A percentile compares a stretch with the other conserved stretches of the same genome.
Evolutionary conservation across 2,329 filamentous ascomycete genomes (phyloP).

Genomic region (Neurospora sp.): DNA sequence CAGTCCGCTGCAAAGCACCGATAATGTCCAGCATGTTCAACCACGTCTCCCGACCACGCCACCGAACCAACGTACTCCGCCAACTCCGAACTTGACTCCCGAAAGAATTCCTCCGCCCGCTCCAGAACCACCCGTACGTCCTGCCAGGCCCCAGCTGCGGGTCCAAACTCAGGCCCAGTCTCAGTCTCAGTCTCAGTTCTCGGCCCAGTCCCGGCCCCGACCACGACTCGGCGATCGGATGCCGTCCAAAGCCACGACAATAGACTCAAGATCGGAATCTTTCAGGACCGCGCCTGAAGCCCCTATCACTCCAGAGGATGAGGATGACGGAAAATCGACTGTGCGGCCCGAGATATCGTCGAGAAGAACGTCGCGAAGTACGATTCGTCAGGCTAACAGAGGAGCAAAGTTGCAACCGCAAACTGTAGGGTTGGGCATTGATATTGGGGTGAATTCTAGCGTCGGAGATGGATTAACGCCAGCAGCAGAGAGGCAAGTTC

Average conservation of each 20-base stretch:
- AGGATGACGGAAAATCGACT: slow-evolving; percentile 38
- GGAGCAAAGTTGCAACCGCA: slow-evolving; percentile 23
- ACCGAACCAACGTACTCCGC: slow-evolving; percentile 55
- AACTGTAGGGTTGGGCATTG: slow-evolving; percentile 29
- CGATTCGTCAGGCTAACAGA: slow-evolving; percentile 29
- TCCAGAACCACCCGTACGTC: slow-evolving; percentile 29
- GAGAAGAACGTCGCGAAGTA: slow-evolving; percentile 33
- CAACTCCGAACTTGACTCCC: slow-evolving; percentile 64
- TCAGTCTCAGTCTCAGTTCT: neutral
- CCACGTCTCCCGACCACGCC: slow-evolving; percentile 45
- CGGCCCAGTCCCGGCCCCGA: neutral
- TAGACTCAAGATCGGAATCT: slow-evolving; percentile 56
- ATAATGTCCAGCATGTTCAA: slow-evolving; percentile 23
- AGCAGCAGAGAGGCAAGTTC: slow-evolving; percentile 36
- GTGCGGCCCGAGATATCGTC: slow-evolving; percentile 30
- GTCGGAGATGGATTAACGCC: slow-evolving; percentile 31
- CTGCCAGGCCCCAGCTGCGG: slow-evolving; percentile 36
- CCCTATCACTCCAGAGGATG: slow-evolving; percentile 53
- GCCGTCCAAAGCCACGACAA: slow-evolving; percentile 38
- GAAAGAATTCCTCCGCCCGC: slow-evolving; percentile 33
- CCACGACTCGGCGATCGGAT: slow-evolving; percentile 31
- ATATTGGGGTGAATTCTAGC: slow-evolving; percentile 31
- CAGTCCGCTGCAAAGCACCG: slow-evolving; percentile 28
- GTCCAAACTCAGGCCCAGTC: slow-evolving; percentile 11
- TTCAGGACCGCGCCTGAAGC: slow-evolving; percentile 63